These are phyloP conservation scores for Nemania sp. DNA, from an alignment of 2,329 filamentous ascomycete genomes.

Conservation along the genomic window DNA sequence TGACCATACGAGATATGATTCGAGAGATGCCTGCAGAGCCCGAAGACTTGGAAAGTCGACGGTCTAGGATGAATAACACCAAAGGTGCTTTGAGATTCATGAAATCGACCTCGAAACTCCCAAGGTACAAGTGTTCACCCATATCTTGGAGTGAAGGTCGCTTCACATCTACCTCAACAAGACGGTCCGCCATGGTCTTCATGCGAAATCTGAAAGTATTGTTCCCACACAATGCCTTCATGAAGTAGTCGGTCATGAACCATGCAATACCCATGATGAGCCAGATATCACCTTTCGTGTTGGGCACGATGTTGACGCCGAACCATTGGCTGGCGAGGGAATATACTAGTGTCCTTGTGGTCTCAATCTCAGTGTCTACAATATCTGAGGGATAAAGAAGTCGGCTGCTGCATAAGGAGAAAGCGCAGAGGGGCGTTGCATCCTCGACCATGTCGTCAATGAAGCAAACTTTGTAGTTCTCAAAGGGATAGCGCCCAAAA, in stretches of 20 bases:
- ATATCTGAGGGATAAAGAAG: constrained; percentile 84
- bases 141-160: constrained; percentile 82
- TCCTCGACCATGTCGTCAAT: constrained; percentile 85
- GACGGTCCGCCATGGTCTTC: constrained; percentile 78
- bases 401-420: constrained; percentile 85
- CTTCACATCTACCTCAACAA: constrained; percentile 79
- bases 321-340: constrained; percentile 91
- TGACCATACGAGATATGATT: constrained; percentile 82
- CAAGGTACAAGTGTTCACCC: constrained; percentile 75
- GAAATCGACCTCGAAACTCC: constrained; percentile 85
- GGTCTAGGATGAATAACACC: constrained; percentile 91
- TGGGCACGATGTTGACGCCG: constrained; percentile 87
- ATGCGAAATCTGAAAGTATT: constrained; percentile 93
- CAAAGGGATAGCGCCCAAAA: constrained; percentile 88
- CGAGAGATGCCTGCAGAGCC: constrained; percentile 81
- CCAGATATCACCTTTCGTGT: constrained; percentile 81
- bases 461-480: constrained; percentile 91
- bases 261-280: constrained; percentile 86
- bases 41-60: constrained; percentile 84
- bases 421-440: constrained; percentile 74
- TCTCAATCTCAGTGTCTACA: constrained; percentile 81
- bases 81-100: constrained; percentile 88
- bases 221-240: constrained; percentile 87
- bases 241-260: constrained; percentile 93
- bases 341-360: constrained; percentile 79